Evolutionary conservation across 371 early-diverging fungal species (phyloP).

Genomic region (Rhizopus sp.): DNA sequence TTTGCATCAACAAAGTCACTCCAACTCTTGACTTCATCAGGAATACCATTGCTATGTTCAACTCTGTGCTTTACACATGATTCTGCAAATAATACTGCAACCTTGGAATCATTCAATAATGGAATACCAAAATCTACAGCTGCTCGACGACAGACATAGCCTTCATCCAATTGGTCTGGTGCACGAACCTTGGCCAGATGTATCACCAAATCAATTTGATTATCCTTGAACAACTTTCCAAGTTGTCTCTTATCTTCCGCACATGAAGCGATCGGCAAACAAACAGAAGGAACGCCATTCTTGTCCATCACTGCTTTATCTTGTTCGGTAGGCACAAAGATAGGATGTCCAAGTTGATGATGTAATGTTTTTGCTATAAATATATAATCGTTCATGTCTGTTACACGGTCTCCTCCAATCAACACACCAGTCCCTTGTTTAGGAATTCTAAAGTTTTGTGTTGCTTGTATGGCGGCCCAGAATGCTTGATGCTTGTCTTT

Average conservation of each 20-base stretch:
- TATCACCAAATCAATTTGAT: constrained; percentile 73
- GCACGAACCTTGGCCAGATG: constrained; percentile 78
- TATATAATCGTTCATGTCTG: constrained; percentile 67
- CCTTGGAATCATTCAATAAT: constrained; percentile 82
- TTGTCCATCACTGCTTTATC: constrained; percentile 53
- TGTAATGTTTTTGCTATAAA: constrained; percentile 67
- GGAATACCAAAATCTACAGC: constrained; percentile 91
- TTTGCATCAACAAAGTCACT: constrained; percentile 58
- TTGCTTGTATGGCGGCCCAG: constrained; percentile 75
- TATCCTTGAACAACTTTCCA: constrained; percentile 57
- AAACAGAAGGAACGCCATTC: constrained; percentile 40
- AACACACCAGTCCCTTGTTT: constrained; percentile 68
- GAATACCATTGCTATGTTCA: constrained; percentile 34
- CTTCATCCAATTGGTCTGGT: constrained; percentile 57
- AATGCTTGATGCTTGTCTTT: constrained; percentile 96
- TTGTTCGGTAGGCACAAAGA: constrained; percentile 67
- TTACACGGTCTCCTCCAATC: constrained; percentile 73
- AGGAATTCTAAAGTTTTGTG: constrained; percentile 83
- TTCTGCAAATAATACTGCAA: constrained; percentile 81
- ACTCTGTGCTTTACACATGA: constrained; percentile 58
- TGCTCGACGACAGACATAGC: constrained; percentile 81
- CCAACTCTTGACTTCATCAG: constrained; percentile 68
- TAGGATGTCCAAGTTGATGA: constrained; percentile 63
- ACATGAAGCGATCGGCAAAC: constrained; percentile 51
- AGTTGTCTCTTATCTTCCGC: constrained; percentile 54